Evolutionary conservation across 768 basidiomycete species (phyloP), one percentile per base, ranked within the genome.

Genomic region (Multifurca ochricompacta): DNA sequence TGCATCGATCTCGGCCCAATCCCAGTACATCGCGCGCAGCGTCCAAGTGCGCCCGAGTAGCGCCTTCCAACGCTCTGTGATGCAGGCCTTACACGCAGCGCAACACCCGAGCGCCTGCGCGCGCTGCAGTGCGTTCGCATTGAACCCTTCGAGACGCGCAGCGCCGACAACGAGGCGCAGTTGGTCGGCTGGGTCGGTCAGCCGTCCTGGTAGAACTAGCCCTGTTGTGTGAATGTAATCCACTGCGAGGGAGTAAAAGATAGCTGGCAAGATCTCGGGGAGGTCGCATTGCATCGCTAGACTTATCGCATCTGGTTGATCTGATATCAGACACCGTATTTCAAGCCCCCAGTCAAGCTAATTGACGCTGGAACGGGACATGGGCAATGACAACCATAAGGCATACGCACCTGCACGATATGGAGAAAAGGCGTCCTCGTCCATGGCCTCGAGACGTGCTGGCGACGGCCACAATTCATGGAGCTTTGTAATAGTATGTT

Each of bases 231-330:
- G 44, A 11, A 18, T 21, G 19, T 31, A 31, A 45, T 53, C 51
- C 14, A 70, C 56, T 6, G 69, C 68, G 21, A 74, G 67, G 4
- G 69, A 70, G 58, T 72, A 74, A 54, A 74, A 72, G 16, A 69
- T 69, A n/a, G 71, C 65, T 6, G 72, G 71, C 19, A 72, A 66
- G 44, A 72, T 70, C 18, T 70, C 66, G 1, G 67, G 68, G 30
- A 72, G 54, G 36, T 68, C 61, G 43, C 66, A 65, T 51, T 73
- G 68, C 27, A 67, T 65, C 6, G 69, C 68, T 23, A 74, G 69
- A 18, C 50, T 44, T 40, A 72, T 70, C 4, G 68, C 70, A 53
- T 71, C 70, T 69, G 16, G 41, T 41, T 41, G n/a, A n/a, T n/a
- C n/a, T n/a, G n/a, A n/a, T n/a, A n/a, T n/a, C n/a, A n/a, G n/a